These are phyloP conservation scores for Waitea zeae DNA, from an alignment of 1,284 basidiomycete genomes.

Conservation along the genomic window DNA sequence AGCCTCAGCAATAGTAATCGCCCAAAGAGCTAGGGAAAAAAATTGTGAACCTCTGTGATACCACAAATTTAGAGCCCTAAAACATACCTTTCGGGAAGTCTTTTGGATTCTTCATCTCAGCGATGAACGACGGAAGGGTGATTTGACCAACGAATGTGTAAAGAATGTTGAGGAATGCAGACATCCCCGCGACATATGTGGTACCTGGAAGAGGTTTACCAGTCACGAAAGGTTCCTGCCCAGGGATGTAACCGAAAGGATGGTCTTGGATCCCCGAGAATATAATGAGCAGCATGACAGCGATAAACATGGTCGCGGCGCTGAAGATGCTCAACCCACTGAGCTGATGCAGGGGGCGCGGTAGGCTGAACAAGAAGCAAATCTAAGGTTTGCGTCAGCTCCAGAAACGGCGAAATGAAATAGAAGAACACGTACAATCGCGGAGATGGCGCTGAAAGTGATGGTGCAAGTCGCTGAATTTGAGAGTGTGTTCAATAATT, in stretches of 20 bases:
- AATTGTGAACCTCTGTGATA: not conserved
- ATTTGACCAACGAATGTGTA: constrained; percentile 52
- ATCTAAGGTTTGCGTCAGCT: too few species aligned
- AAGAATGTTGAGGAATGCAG: constrained; percentile 27
- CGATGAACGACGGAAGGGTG: constrained; percentile 30
- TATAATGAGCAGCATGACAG: constrained; percentile 34
- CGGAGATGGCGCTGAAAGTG: constrained; percentile 30
- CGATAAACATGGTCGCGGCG: constrained; percentile 35
- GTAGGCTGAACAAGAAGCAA: constrained; percentile 30
- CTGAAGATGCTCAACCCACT: constrained; percentile 23
- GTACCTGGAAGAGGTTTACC: constrained; percentile 23
- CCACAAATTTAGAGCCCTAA: constrained; percentile 4
- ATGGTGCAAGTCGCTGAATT: constrained; percentile 37
- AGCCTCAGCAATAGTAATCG: constrained; percentile 32
- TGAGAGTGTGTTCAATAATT: constrained; percentile 39
- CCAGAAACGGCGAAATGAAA: too few species aligned
- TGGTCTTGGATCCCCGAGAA: constrained; percentile 32
- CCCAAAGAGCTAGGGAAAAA: constrained; percentile 20
- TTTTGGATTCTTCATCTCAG: constrained; percentile 38
- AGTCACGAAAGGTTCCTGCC: constrained; percentile 20
- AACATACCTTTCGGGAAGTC: constrained; percentile 43
- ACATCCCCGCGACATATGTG: constrained; percentile 34
- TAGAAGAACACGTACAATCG: too few species aligned
- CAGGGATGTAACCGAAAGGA: constrained; percentile 20
- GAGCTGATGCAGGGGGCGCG: constrained; percentile 34